Evolutionary conservation across 2,329 filamentous ascomycete genomes (phyloP), one percentile per base, ranked within the genome.

Genomic region (Paecilomyces niveus): DNA sequence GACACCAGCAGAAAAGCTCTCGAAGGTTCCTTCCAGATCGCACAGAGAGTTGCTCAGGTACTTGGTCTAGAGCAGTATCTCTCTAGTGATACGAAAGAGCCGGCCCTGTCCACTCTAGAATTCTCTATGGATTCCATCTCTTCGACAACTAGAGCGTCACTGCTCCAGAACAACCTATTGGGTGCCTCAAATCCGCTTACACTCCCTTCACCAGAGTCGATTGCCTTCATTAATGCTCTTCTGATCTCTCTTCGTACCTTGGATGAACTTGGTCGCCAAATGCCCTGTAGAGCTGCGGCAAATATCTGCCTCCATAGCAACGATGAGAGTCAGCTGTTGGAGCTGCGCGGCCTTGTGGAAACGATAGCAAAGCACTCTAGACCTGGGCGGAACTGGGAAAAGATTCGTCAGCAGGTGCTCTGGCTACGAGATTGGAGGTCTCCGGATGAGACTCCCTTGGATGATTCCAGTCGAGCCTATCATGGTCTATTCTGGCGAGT

Each of bases 341-440:
- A 86, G 58, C 66, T 87, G 5, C 76, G 78, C 56, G 81, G 74
- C 56, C 75, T 85, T n/a, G 68, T 87, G 6, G 76, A 80, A 53
- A 73, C 74, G 2, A 71, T 82, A 24, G 63, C 72, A 11, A 74
- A 72, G 9, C 70, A 78, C 24, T 74, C 76, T 54, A 76, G 71
- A 51, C 74, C 79, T 57, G 76, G 76, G 11, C 72, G 78, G 31
- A 72, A 78, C 57, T 85, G 83, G 83, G 67, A 63, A 35, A 68
- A 67, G 8, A 75, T 79, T 21, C 76, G 84, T 54, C 68, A 74
- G 7, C 79, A 80, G 62, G 63, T 88, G 11, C 71, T 85, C 7
- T 87, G 85, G 85, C 75, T 87, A 6, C 83, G 81, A 73, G 78
- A 80, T 62, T 87, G 85, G 85, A 80, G 79, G 24, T 73, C 74